Conservation (phyloP, 148 eudicot genomes). For the Rhododendron williamsianum region DNA sequence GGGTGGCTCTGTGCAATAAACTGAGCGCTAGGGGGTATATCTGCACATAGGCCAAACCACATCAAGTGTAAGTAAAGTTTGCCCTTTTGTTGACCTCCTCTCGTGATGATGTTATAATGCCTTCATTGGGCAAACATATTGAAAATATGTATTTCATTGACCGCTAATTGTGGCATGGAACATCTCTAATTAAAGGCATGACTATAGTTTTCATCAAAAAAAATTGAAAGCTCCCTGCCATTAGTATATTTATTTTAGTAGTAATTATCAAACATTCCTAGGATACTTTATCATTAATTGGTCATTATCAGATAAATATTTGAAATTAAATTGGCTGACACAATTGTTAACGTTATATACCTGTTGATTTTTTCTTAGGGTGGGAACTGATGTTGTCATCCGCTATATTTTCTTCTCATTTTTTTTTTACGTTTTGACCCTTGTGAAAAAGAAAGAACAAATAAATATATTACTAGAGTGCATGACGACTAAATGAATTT, state of each 20-base stretch:
- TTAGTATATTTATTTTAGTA: background rate
- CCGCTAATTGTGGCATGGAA: background rate
- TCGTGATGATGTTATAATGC: too few relatives aligned
- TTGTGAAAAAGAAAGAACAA: background rate
- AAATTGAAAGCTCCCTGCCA: background rate
- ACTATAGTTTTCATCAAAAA: background rate
- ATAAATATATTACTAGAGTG: background rate
- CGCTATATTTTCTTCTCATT: background rate
- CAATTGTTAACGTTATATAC: background rate
- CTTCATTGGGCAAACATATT: background rate
- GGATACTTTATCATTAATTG: background rate
- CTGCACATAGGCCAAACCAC: background rate
- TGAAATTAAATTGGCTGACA: too few relatives aligned
- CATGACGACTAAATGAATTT: background rate
- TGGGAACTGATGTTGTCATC: background rate
- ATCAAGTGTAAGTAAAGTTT: background rate
- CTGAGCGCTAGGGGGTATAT: background rate
- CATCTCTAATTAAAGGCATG: background rate
- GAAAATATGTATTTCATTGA: background rate
- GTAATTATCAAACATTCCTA: background rate
- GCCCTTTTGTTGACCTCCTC: background rate
- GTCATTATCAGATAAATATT: background rate
- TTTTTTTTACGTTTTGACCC: background rate
- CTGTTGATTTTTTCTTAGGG: background rate
- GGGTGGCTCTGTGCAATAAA: too few relatives aligned